Conservation (phyloP, 2,329 filamentous ascomycete species). For the Thielaviopsis populi region DNA sequence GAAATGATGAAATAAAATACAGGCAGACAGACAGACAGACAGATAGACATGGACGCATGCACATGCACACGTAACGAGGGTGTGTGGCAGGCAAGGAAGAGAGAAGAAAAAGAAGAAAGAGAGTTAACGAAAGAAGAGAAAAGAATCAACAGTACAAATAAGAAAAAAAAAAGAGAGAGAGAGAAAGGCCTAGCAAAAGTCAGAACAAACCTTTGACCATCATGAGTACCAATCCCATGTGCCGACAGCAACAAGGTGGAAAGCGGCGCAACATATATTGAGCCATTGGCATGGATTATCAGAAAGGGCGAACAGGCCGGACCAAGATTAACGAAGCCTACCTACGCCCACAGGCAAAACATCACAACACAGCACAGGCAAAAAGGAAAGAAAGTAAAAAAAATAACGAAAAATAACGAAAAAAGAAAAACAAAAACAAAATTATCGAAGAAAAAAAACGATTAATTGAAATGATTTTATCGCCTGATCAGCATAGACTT, state of each 20-base stretch:
- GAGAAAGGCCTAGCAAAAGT: background rate
- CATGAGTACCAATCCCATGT: background rate
- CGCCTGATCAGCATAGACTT: background rate
- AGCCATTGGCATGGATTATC: constrained; percentile 8
- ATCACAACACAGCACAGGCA: background rate
- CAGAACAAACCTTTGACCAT: background rate
- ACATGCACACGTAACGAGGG: background rate
- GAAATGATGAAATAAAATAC: background rate
- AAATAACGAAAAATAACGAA: too few relatives aligned
- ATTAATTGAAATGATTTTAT: background rate
- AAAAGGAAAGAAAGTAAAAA: background rate
- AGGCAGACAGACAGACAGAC: background rate
- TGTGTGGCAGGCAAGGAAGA: background rate
- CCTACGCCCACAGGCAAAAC: background rate
- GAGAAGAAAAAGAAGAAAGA: background rate
- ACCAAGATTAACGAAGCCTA: constrained; percentile 1
- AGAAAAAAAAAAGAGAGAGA: background rate
- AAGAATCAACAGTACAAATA: background rate
- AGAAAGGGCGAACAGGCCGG: background rate
- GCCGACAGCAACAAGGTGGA: constrained; percentile 5
- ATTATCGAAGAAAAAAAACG: background rate
- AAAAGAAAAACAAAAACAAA: too few relatives aligned
- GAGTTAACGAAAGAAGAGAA: background rate
- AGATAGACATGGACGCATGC: background rate
- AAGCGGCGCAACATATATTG: constrained; percentile 1